Evolutionary conservation across 192 early-diverging fungal genomes (phyloP), one percentile per base, ranked within the genome.

Genomic region (Ambispora gerdemannii): DNA sequence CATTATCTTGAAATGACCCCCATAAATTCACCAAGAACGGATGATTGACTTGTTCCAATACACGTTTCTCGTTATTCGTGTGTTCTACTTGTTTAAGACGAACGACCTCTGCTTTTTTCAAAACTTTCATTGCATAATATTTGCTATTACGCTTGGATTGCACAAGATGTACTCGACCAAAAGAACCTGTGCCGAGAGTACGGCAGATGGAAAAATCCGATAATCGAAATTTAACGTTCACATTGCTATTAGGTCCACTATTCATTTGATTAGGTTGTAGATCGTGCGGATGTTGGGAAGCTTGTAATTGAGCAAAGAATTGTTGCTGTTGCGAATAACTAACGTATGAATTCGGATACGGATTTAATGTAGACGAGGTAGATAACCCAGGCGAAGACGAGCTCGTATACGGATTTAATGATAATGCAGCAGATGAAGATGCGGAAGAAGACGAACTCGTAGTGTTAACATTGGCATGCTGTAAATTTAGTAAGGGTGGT

Each of bases 51-150:
- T 83, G 79, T 53, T 91, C 91, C 11, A 98, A 82, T 62, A 98
- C 95, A 36, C 85, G 82, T 76, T 92, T 91, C 78, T 98, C 95
- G 81, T 94, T 94, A 75, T 95, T 90, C 38, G 93, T 96, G 72
- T 98, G 94, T 80, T 98, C 95, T 15, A 98, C 93, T 73, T 98
- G 95, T 80, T 92, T 92, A 74, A 93, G 83, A 36, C 90, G 85
- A 52, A 98, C 91, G 7, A 98, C 90, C 64, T 98, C 93, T 56
- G 87, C 75, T 77, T 98, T 98, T 64, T 90, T 89, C 61, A 98
- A 82, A 11, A 95, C 95, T 72, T 98, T 96, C 91, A 96, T 98
- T 11, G 95, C 93, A 73, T 94, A 95, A 79, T 90, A 93, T 67
- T 88, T 83, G 27, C 85, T 87, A 35, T 88, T 93, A 15, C 78